Base-by-base conservation (phyloP, 306 rosid species). In the Myrica gale region DNA sequence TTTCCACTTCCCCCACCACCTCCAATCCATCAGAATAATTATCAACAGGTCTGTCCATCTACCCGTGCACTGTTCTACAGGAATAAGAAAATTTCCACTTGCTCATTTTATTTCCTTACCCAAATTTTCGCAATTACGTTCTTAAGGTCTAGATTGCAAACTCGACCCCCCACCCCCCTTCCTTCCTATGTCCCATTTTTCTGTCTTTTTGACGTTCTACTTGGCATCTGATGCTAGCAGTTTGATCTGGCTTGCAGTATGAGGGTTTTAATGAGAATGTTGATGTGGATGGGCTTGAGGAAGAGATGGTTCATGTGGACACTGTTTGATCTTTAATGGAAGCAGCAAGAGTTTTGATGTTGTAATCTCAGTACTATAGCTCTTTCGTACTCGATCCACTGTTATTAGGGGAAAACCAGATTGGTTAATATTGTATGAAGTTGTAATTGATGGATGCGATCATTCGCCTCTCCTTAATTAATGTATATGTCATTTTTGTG, bases 201-300 rank as follows among this genome's bases (percentile, higher is more conserved):
- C 17, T 17, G 39, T 47, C 11, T 8, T 42, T 8, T 62, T 32
- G n/a, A 11, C 15, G 41, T 12, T 53, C 56, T 13, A 11, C 43
- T 74, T 82, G 19, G 79, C 69, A 54, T 82, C 73, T 78, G 53
- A 81, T 46, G 62, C 47, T 50, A 71, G 56, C 50, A 9, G 57
- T 83, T 79, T 46, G 47, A 75, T 57, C 78, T 74, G 41, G 68
- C 75, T 75, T 84, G 91, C 96, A 94, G 97, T 84, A 81, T 48
- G 88, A 86, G 85, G 95, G 82, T 61, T 81, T 87, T 12, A 88
- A 89, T 83, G 87, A 88, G 87, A 84, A 60, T 68, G 82, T 89
- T 62, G 86, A 86, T 54, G 95, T 86, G 78, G 90, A 85, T 79
- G 92, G 82, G 53, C 78, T 74, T 56, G 91, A 82, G 48, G 89